Conservation (phyloP, 108 stramenopile genomes). For the Discostella pseudostelligera region DNA sequence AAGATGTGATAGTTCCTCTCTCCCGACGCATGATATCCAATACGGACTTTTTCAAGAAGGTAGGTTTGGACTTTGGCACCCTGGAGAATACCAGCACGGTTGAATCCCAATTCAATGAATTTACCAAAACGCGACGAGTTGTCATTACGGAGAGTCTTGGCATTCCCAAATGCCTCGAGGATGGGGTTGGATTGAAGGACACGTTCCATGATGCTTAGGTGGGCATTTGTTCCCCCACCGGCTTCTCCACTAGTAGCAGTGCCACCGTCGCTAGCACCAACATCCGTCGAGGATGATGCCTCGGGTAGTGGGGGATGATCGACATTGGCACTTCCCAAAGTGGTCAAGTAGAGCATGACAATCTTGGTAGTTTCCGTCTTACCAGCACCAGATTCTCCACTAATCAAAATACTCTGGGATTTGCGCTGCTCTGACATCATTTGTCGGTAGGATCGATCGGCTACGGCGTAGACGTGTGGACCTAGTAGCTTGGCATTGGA, state of each 20-base stretch:
- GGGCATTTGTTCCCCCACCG: conserved; percentile 47
- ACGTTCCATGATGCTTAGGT: conserved; percentile 86
- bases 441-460: conserved; percentile 88
- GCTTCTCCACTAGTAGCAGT: conserved; percentile 44
- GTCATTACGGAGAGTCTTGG: conserved; percentile 98
- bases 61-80: conserved; percentile 96
- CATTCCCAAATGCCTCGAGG: conserved; percentile 99
- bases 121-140: conserved; percentile 99
- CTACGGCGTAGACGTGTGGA: conserved; percentile 92
- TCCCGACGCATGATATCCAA: conserved; percentile 86
- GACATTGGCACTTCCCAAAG: conserved; percentile 67
- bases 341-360: conserved; percentile 93
- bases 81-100: conserved; percentile 82
- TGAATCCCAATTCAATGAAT: conserved; percentile 97
- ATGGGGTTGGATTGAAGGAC: conserved; percentile 97
- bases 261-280: background rate
- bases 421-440: conserved; percentile 82
- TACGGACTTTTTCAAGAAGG: conserved; percentile 95
- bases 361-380: conserved; percentile 97
- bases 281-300: background rate
- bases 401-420: conserved; percentile 91
- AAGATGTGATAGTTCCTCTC: conserved; percentile 95
- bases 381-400: conserved; percentile 93
- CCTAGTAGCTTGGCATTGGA: conserved; percentile 58
- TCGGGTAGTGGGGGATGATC: no score